These are phyloP conservation scores for Tulasnella sp. DNA, from an alignment of 768 basidiomycete genomes.

Conservation along the genomic window DNA sequence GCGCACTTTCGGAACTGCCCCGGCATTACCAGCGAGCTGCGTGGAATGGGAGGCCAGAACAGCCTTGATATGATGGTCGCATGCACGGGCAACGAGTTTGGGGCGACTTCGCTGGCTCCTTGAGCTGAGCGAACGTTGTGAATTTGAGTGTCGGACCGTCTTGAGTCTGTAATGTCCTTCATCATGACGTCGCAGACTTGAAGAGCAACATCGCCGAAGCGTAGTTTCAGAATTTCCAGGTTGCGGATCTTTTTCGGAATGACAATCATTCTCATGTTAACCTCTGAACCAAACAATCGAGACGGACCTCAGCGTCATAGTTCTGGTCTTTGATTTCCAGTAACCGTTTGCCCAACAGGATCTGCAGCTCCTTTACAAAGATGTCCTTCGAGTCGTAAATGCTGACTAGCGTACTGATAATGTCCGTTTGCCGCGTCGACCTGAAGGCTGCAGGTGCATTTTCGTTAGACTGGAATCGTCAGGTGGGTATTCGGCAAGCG, in stretches of 20 bases:
- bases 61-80: constrained; percentile 89
- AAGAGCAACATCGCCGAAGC: constrained; percentile 89
- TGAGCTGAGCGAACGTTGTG: constrained; percentile 42
- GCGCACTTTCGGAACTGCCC: constrained; percentile 73
- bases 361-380: constrained; percentile 93
- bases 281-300: neutral
- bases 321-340: constrained; percentile 77
- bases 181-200: constrained; percentile 99
- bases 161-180: constrained; percentile 93
- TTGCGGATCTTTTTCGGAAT: constrained; percentile 64
- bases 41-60: constrained; percentile 87
- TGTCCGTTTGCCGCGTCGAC: constrained; percentile 84
- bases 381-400: constrained; percentile 97
- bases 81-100: constrained; percentile 51
- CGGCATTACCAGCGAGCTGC: constrained; percentile 63
- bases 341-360: constrained; percentile 81
- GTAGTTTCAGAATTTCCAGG: constrained; percentile 89
- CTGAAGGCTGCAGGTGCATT: constrained; percentile 66
- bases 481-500: neutral
- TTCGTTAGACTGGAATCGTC: neutral
- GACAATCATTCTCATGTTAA: neutral
- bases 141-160: constrained; percentile 81
- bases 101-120: constrained; percentile 45
- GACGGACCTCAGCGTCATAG: constrained; percentile 60
- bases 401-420: constrained; percentile 93